Evolutionary conservation across 192 early-diverging fungal genomes (phyloP).

Genomic region (Oehlia diaphana): DNA sequence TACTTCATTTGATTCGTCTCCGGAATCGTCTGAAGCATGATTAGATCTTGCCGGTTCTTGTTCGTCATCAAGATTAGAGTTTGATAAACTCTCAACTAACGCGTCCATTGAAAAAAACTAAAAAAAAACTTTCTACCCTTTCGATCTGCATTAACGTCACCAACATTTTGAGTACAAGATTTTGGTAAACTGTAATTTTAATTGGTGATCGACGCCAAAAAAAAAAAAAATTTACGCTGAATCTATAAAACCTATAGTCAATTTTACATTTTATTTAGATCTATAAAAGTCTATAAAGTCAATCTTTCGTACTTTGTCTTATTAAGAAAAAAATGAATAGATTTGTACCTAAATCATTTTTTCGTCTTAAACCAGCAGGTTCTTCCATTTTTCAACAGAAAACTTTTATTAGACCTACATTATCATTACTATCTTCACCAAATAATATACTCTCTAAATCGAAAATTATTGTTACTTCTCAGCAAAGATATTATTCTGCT

Average conservation of each 20-base stretch:
- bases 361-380: background rate
- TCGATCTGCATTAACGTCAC: too few relatives aligned
- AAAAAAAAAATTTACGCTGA: too few relatives aligned
- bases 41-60: slow-evolving; percentile 6
- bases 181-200: too few relatives aligned
- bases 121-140: too few relatives aligned
- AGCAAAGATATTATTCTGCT: slow-evolving; percentile 5
- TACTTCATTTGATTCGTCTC: slow-evolving; percentile 6
- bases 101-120: slow-evolving; percentile 35
- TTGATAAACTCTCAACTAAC: slow-evolving; percentile 19
- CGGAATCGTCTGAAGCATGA: slow-evolving; percentile 16
- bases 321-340: background rate
- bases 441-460: background rate
- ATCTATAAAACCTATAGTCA: too few relatives aligned
- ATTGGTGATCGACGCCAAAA: too few relatives aligned
- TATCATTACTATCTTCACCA: background rate
- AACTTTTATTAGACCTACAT: background rate
- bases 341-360: background rate
- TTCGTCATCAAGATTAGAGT: slow-evolving; percentile 21
- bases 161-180: too few relatives aligned
- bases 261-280: too few relatives aligned
- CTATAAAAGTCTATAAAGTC: too few relatives aligned
- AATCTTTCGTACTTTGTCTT: too few relatives aligned
- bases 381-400: slow-evolving; percentile 4
- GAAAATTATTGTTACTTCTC: background rate